Evolutionary conservation across 2,329 filamentous ascomycete species (phyloP), one percentile per base, ranked within the genome.

Genomic region (Penicillium sp.): DNA sequence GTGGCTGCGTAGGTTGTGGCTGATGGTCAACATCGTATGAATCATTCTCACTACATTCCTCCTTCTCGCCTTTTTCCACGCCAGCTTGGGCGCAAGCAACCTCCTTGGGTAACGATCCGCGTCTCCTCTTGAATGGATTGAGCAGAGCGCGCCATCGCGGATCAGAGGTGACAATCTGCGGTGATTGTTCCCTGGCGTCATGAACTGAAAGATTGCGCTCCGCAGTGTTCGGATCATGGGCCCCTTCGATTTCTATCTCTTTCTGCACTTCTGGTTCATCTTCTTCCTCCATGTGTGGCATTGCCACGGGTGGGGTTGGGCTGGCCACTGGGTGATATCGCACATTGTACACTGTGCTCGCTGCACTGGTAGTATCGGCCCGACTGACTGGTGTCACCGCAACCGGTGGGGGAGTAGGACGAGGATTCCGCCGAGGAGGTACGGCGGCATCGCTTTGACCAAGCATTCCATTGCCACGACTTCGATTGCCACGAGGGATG

Each of bases 291-390:
- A 73, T 72, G 33, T 75, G 70, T 19, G 72, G 72, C 64, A 78
- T 75, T 17, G 67, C 66, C n/a, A 75, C 74, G 2, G 78, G 76
- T 54, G 75, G 82, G 42, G 80, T 83, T 60, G 79, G 79, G 54
- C 81, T 83, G 17, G 78, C 76, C 9, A 84, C 79, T 15, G 85
- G 81, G 68, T 88, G 85, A 69, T 89, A 88, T 33, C 84, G 84
- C 33, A 89, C 83, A 56, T 86, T 84, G 70, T 89, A 89, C 4
- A 88, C 84, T 0, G 87, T 89, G 64, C 86, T 89, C 28, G 83
- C 84, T 9, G 85, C 86, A 73, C 86, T 89, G 6, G 83, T 84
- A 0, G 85, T 88, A 67, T 89, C 86, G 22, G 83, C 82, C 65
- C 86, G 80, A 69, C 85, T 88, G 40, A 88, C 77, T 1, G 87